These are phyloP conservation scores for Xylaria sp. DNA, from an alignment of 2,329 filamentous ascomycete species.

Conservation along the genomic window DNA sequence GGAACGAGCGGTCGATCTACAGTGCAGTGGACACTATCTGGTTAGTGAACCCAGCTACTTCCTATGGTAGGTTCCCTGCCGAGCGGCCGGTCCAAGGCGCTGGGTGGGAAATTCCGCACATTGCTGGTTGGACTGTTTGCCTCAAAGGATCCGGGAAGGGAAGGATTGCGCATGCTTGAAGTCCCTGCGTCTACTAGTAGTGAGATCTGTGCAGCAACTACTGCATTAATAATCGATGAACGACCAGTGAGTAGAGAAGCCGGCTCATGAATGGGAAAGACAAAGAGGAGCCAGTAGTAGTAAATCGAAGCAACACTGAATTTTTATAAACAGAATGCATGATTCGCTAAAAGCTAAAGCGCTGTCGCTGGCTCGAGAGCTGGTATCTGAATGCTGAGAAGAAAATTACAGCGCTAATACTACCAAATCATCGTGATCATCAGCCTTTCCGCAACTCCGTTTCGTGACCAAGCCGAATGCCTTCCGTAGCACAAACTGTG, in stretches of 20 bases:
- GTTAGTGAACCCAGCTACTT: neutral
- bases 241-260: neutral
- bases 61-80: neutral
- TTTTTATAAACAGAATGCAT: neutral
- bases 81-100: constrained; percentile 6
- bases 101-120: constrained; percentile 17
- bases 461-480: constrained; percentile 2
- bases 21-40: neutral
- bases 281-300: neutral
- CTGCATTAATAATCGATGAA: constrained; percentile 2
- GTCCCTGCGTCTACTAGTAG: constrained; percentile 23
- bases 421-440: constrained; percentile 9
- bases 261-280: neutral
- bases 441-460: constrained; percentile 28
- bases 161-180: constrained; percentile 25
- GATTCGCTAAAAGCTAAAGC: neutral
- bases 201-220: constrained; percentile 15
- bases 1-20: neutral
- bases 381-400: constrained; percentile 23
- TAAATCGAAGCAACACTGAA: neutral
- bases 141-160: constrained; percentile 19
- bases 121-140: constrained; percentile 6
- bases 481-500: constrained; percentile 9
- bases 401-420: constrained; percentile 11
- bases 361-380: neutral